Conservation (phyloP, 2,329 filamentous ascomycete species). For the Hypoxylon sp. region DNA sequence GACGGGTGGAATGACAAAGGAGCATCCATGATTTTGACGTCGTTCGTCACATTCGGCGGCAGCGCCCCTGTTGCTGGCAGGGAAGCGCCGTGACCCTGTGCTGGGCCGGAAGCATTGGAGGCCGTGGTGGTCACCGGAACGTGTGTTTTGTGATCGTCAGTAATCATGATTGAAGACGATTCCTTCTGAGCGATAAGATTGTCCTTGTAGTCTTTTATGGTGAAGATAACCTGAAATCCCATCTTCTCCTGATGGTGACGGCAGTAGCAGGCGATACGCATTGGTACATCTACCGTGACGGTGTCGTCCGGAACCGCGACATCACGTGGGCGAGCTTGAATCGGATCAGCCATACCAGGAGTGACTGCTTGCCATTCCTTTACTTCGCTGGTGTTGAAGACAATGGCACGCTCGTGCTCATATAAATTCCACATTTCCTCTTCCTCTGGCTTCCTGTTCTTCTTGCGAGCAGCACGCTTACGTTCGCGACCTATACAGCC, state of each 20-base stretch:
- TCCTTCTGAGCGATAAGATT: constrained; percentile 85
- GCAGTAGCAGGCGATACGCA: constrained; percentile 98
- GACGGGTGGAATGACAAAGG: constrained; percentile 65
- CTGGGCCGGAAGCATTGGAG: constrained; percentile 35
- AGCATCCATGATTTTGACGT: constrained; percentile 51
- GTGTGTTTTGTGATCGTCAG: constrained; percentile 96
- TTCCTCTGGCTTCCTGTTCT: constrained; percentile 91
- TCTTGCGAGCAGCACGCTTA: constrained; percentile 91
- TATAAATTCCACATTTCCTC: constrained; percentile 87
- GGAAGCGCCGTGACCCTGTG: constrained; percentile 31
- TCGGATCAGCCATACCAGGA: constrained; percentile 62
- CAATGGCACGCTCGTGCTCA: constrained; percentile 83
- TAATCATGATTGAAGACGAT: constrained; percentile 93
- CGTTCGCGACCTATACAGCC: constrained; percentile 93
- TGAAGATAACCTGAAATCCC: constrained; percentile 94
- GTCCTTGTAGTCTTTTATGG: constrained; percentile 83
- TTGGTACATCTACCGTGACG: constrained; percentile 85
- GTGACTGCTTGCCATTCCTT: constrained; percentile 81
- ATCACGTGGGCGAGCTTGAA: constrained; percentile 57
- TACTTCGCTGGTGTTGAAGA: constrained; percentile 90
- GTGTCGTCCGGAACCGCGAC: constrained; percentile 66
- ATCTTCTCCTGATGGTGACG: constrained; percentile 93
- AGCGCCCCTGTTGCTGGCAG: constrained; percentile 29
- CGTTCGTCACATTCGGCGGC: constrained; percentile 33
- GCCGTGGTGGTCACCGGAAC: constrained; percentile 54